Conservation (phyloP, 2,329 filamentous ascomycete species). For the Tolypocladium amazonense region DNA sequence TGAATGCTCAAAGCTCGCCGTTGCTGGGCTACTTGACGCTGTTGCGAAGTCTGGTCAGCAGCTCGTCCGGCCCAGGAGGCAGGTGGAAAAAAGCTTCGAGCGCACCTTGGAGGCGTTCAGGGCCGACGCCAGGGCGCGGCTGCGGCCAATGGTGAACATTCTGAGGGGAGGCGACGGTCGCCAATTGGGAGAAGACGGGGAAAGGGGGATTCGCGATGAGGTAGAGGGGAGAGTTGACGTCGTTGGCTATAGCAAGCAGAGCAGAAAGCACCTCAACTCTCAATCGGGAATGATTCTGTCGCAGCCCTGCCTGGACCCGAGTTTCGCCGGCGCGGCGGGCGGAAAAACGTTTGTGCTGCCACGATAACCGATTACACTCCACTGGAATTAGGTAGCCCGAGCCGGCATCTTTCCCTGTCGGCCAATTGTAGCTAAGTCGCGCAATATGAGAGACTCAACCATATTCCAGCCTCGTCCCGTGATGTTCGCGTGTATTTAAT, state of each 20-base stretch:
- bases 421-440: too few species aligned
- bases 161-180: slow-evolving; percentile 18
- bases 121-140: slow-evolving; percentile 69
- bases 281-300: slow-evolving; percentile 9
- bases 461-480: too few species aligned
- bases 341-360: slow-evolving; percentile 4
- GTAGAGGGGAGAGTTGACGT: slow-evolving; percentile 3
- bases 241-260: background rate
- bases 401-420: too few species aligned
- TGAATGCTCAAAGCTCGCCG: slow-evolving; percentile 88
- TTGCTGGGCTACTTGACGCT: slow-evolving; percentile 50
- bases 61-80: slow-evolving; percentile 3
- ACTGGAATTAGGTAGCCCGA: too few species aligned
- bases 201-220: slow-evolving; percentile 8
- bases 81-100: slow-evolving; percentile 5
- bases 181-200: slow-evolving; percentile 7
- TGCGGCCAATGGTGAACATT: slow-evolving; percentile 86
- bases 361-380: background rate
- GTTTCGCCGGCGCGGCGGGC: slow-evolving; percentile 8
- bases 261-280: slow-evolving; percentile 4
- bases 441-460: too few species aligned
- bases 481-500: too few species aligned
- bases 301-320: slow-evolving; percentile 8
- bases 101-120: slow-evolving; percentile 68
- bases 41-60: slow-evolving; percentile 2